Conservation (phyloP, 2,329 filamentous ascomycete species). For the Teratosphaeria zuluensis region DNA sequence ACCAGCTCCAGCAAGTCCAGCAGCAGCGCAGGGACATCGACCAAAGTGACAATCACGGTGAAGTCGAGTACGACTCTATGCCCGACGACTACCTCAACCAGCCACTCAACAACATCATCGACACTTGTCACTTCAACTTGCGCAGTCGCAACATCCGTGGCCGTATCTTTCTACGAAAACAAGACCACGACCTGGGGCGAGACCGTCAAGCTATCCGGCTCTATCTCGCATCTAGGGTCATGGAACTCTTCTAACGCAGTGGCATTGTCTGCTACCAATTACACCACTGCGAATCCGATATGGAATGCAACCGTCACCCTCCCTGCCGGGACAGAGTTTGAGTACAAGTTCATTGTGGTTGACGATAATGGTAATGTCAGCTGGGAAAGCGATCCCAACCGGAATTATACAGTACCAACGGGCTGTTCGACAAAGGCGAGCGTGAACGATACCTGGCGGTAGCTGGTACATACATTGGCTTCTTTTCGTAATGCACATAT, state of each 20-base stretch:
- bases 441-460: neutral
- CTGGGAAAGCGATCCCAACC: conserved; percentile 55
- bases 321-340: conserved; percentile 44
- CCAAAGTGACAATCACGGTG: neutral
- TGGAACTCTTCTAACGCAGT: conserved; percentile 50
- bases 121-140: neutral
- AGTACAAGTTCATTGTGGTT: conserved; percentile 54
- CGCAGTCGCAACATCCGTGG: conserved; percentile 27
- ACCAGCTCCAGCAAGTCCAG: neutral
- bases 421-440: neutral
- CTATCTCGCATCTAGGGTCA: conserved; percentile 46
- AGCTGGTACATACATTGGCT: neutral
- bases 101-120: neutral
- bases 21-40: neutral
- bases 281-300: conserved; percentile 49
- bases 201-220: conserved; percentile 56
- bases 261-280: conserved; percentile 48
- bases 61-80: neutral
- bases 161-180: conserved; percentile 53
- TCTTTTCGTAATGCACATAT: neutral
- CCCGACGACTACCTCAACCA: neutral
- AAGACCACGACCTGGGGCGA: conserved; percentile 52
- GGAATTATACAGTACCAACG: conserved; percentile 30
- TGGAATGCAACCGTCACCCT: conserved; percentile 52
- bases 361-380: conserved; percentile 43